Percentiles rank a stretch among this genome's conserved stretches.
Evolutionary conservation across 108 stramenopile genomes (phyloP).

Genomic region (Pseudonitzschia delicatissima): DNA sequence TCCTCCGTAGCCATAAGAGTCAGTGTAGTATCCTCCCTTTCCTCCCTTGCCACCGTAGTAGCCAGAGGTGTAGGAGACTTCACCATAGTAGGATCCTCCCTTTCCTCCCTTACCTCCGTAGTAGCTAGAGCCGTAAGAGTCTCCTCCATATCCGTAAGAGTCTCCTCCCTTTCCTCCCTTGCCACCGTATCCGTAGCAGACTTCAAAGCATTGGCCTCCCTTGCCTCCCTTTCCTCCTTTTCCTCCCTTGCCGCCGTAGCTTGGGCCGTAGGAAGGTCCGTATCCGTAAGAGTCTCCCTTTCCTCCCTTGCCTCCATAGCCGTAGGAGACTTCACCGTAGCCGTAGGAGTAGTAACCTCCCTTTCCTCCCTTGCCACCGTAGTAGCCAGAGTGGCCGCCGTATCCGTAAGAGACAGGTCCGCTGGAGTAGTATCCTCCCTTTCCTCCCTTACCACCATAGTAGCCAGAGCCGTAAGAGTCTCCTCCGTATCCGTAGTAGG

Average conservation of each 20-base stretch:
- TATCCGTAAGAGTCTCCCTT: neutral
- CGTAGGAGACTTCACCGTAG: neutral
- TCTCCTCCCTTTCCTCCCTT: conserved; percentile 10
- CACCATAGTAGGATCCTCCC: neutral
- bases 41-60: neutral
- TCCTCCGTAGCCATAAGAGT: neutral
- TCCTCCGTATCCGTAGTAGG: neutral
- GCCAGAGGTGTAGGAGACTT: neutral
- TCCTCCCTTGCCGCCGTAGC: neutral
- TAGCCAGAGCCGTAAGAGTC: neutral
- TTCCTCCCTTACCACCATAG: neutral
- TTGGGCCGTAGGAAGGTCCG: neutral
- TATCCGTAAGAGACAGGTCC: neutral
- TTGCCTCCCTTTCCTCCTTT: neutral
- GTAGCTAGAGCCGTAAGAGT: neutral
- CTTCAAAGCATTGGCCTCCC: neutral
- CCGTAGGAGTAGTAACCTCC: conserved; percentile 6
- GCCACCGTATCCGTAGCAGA: conserved; percentile 4
- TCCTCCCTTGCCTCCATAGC: neutral
- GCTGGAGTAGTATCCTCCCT: neutral
- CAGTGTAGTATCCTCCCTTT: too few species aligned
- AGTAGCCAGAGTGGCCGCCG: neutral
- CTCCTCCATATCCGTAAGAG: neutral
- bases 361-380: neutral
- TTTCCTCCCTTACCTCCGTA: neutral